Evolutionary conservation across 2,329 filamentous ascomycete genomes (phyloP).

Genomic region (Colletotrichum sp.): DNA sequence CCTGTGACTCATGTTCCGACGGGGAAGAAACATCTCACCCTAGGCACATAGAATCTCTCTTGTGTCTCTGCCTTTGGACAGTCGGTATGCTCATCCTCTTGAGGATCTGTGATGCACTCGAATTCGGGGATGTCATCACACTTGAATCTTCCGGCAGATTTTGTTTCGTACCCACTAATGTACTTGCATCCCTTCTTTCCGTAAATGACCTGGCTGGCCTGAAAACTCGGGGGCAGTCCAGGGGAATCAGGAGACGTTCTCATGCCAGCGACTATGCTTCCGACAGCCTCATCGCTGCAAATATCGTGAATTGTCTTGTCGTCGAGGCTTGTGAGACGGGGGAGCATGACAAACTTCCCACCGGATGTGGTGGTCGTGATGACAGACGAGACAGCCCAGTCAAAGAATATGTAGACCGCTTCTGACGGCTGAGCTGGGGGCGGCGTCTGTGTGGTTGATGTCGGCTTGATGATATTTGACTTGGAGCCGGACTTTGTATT

Average conservation of each 20-base stretch:
- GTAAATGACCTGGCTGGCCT: not conserved
- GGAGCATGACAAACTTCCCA: not conserved
- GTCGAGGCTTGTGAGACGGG: not conserved
- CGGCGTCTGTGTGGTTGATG: not conserved
- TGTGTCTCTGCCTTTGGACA: not conserved
- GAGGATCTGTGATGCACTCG: not conserved
- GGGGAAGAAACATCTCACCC: not conserved
- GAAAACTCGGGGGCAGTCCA: not conserved
- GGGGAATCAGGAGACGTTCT: not conserved
- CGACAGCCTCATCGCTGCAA: not conserved
- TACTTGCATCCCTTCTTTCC: not conserved
- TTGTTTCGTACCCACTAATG: not conserved
- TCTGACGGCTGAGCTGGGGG: not conserved
- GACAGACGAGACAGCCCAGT: not conserved
- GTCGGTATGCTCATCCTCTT: not conserved
- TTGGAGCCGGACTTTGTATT: not conserved
- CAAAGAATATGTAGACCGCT: not conserved
- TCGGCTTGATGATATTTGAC: not conserved
- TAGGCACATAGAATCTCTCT: not conserved
- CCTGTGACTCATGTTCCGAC: accelerated
- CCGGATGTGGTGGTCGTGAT: not conserved
- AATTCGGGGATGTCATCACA: not conserved
- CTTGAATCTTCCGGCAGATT: not conserved
- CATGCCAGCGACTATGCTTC: not conserved
- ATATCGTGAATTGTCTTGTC: not conserved